phyloP scores from a whole-genome alignment of 257 asterid genomes.

The Thymus quinquecostatus region DNA sequence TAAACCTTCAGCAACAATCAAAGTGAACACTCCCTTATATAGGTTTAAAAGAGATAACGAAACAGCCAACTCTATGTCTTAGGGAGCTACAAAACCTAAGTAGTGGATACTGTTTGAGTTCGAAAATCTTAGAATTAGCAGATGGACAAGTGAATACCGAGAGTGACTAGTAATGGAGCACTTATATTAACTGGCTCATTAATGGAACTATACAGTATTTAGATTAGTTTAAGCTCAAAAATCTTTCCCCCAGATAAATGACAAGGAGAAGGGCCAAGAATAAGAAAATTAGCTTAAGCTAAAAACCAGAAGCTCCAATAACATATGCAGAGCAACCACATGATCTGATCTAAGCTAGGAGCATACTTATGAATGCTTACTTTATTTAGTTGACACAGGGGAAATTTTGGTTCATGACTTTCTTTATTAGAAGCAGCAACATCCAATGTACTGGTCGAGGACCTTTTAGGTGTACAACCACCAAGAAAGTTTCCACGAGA shows the following conservation, averaged over 20 bases:
- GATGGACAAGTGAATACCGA: neutral
- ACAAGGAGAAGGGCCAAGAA: constrained; percentile 9
- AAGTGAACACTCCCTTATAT: constrained; percentile 1
- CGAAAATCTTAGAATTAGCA: neutral
- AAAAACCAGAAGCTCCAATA: constrained; percentile 10
- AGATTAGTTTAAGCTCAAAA: constrained; percentile 13
- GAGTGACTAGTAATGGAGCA: constrained; percentile 9
- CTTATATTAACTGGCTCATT: neutral
- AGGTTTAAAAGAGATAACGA: constrained; percentile 19
- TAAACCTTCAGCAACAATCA: neutral
- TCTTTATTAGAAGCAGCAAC: constrained; percentile 38
- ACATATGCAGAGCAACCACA: constrained; percentile 3
- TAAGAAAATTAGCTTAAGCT: constrained; percentile 10
- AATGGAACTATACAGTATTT: neutral
- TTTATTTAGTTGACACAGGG: constrained; percentile 47
- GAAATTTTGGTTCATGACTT: constrained; percentile 38
- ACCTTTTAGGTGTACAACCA: constrained; percentile 33
- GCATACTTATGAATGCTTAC: constrained; percentile 40
- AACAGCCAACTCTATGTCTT: neutral
- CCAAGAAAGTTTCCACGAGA: constrained; percentile 28
- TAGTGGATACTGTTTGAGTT: neutral
- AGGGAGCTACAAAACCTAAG: constrained; percentile 9
- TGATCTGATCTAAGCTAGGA: constrained; percentile 7
- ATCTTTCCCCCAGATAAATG: neutral
- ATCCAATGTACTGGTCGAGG: constrained; percentile 38